Base-by-base conservation (phyloP, 2,329 filamentous ascomycete species). In the Phialocephala sp. region DNA sequence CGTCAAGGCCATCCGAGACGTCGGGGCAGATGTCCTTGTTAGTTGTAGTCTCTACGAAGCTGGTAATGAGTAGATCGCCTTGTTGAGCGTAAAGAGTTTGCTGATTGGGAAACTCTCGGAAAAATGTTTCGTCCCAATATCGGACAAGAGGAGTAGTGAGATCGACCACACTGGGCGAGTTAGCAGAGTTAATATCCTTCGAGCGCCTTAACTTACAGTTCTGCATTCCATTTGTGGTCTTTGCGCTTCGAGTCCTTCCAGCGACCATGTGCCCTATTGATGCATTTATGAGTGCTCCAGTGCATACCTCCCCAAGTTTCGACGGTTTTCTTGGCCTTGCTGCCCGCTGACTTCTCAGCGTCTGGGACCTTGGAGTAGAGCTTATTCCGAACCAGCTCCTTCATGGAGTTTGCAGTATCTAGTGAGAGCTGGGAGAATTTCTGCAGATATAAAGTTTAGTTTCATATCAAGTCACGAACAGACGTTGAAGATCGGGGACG, bases 241-340 rank as follows among this genome's bases (percentile, higher is more conserved):
- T 59, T 15, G 50, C 63, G 22, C 41, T 47, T 27, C 1, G 32
- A 41, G 24, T 59, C 37, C 18, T 8, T 52, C 64, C 65, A 69
- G 11, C 57, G 27, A 14, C 68, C 71, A 24, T 52, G 37, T 8
- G 41, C 52, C 8, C 52, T 52, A 35, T 72, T 72, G 9, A 61
- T 50, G 8, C 54, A 62, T 50, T 59, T 41, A n/a, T 70, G 63
- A 2, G 68, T 72, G 15, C 41, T 54, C 71, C 70, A 72, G 45
- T 59, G 37, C 0, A 66, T n/a, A 43, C 37, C 47, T 20, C n/a
- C 43, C 64, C 59, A 68, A 2, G 12, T 6, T n/a, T 37, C 54
- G 5, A 62, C 66, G 1, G 47, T 59, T 6, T 55, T 20, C 14
- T 20, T 52, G n/a, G 57, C 22, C 18, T 22, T 2, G 8, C 5